Percentiles rank a stretch among this genome's conserved stretches.
Conservation (phyloP, 345 rosid species). For the Punica granatum region DNA sequence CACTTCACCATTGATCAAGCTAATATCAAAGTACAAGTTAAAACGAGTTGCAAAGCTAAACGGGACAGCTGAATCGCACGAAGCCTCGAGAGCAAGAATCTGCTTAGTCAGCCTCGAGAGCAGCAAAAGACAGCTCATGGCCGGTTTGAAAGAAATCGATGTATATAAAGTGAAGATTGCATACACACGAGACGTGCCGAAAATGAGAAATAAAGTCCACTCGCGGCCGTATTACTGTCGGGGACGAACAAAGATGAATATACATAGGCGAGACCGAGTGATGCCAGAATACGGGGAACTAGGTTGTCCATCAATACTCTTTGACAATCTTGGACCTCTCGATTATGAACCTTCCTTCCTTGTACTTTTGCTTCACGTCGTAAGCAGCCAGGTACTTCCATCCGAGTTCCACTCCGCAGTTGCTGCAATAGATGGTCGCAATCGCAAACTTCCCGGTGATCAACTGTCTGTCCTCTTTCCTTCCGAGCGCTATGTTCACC, state of each 20-base stretch:
- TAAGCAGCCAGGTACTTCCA: conserved; percentile 16
- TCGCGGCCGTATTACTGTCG: no score
- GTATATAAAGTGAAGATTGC: no score
- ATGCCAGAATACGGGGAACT: no score
- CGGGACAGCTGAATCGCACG: neutral
- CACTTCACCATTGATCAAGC: neutral
- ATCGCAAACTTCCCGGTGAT: conserved; percentile 26
- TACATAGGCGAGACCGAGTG: no score
- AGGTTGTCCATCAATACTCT: conserved; percentile 6
- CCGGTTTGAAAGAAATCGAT: no score
- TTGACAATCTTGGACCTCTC: conserved; percentile 12
- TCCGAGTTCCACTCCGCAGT: conserved; percentile 17
- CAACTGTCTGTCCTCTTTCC: conserved; percentile 23
- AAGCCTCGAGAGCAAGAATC: no score
- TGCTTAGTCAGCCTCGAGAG: no score
- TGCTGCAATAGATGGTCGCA: conserved; percentile 20
- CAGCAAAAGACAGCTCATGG: no score
- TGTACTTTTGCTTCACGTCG: conserved; percentile 11
- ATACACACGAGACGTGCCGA: neutral
- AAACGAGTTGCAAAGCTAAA: neutral
- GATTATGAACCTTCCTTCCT: conserved; percentile 16
- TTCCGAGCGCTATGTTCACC: conserved; percentile 17
- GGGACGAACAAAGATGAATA: no score
- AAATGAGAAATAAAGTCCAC: no score
- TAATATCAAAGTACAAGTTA: neutral